Conservation (phyloP, 495 filamentous ascomycete species). For the Pyrenopolyporus hunteri region DNA sequence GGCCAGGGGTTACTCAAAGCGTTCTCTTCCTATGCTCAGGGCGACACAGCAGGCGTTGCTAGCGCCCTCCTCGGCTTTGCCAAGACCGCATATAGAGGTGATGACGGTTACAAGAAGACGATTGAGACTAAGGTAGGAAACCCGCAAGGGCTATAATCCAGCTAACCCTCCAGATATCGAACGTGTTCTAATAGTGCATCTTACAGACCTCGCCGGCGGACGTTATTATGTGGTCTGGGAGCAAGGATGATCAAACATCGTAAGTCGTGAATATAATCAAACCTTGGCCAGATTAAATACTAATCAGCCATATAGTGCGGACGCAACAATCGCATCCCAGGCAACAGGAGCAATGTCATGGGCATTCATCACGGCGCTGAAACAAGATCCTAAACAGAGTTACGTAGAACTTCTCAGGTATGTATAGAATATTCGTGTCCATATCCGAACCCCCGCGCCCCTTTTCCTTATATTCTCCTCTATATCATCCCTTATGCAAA, state of each 20-base stretch:
- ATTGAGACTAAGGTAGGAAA: slow-evolving; percentile 70
- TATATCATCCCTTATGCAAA: too few species aligned
- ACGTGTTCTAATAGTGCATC: background rate
- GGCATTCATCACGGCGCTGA: slow-evolving; percentile 89
- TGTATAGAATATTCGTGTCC: too few species aligned
- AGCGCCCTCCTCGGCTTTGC: slow-evolving; percentile 76
- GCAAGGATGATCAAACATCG: slow-evolving; percentile 95
- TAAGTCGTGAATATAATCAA: slow-evolving; percentile 50
- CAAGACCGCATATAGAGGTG: slow-evolving; percentile 85
- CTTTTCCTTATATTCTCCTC: too few species aligned
- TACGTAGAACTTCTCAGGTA: slow-evolving; percentile 92
- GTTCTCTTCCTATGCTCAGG: slow-evolving; percentile 79
- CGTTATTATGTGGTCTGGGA: slow-evolving; percentile 97
- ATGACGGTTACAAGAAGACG: slow-evolving; percentile 81
- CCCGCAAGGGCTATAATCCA: background rate
- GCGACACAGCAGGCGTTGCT: slow-evolving; percentile 80
- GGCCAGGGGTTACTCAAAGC: slow-evolving; percentile 86
- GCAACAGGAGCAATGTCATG: slow-evolving; percentile 98
- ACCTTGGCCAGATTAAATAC: background rate
- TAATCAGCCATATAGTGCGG: slow-evolving; percentile 53
- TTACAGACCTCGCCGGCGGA: slow-evolving; percentile 83
- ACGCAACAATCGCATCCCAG: slow-evolving; percentile 70
- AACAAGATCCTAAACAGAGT: slow-evolving; percentile 94
- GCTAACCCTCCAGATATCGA: background rate
- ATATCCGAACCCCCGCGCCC: too few species aligned